A percentile compares a stretch with the other conserved stretches of the same genome.
These are phyloP conservation scores for Tylopilus felleus DNA, from an alignment of 768 basidiomycete species.

Conservation along the genomic window DNA sequence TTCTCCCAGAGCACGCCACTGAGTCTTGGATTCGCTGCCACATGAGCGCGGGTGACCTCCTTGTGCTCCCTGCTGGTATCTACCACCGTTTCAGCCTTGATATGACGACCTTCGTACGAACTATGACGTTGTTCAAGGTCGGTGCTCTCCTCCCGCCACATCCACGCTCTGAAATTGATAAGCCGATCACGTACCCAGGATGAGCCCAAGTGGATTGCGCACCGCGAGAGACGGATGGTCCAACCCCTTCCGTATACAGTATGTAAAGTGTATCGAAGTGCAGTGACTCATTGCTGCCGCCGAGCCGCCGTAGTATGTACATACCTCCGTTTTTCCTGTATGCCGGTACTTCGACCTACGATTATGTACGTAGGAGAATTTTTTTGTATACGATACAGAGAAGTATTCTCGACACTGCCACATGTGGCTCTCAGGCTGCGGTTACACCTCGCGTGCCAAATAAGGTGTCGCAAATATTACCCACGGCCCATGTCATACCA, in stretches of 20 bases:
- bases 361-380: neutral
- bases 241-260: conserved; percentile 59
- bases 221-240: conserved; percentile 61
- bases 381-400: neutral
- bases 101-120: conserved; percentile 61
- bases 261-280: conserved; percentile 51
- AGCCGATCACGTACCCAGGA: conserved; percentile 47
- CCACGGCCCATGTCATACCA: too few relatives aligned
- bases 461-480: too few relatives aligned
- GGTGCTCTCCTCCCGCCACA: neutral
- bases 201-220: conserved; percentile 82
- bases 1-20: conserved; percentile 51
- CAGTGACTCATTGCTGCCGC: neutral
- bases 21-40: conserved; percentile 81
- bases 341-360: neutral
- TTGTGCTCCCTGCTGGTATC: conserved; percentile 58
- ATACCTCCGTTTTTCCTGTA: neutral
- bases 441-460: too few relatives aligned
- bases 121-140: conserved; percentile 83
- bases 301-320: too few relatives aligned
- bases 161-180: neutral
- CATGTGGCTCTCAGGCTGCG: too few relatives aligned
- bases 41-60: conserved; percentile 69
- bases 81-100: conserved; percentile 95
- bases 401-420: too few relatives aligned